phyloP scores from a whole-genome alignment of 2,329 filamentous ascomycete genomes.

The Hypoxylon sp. region DNA sequence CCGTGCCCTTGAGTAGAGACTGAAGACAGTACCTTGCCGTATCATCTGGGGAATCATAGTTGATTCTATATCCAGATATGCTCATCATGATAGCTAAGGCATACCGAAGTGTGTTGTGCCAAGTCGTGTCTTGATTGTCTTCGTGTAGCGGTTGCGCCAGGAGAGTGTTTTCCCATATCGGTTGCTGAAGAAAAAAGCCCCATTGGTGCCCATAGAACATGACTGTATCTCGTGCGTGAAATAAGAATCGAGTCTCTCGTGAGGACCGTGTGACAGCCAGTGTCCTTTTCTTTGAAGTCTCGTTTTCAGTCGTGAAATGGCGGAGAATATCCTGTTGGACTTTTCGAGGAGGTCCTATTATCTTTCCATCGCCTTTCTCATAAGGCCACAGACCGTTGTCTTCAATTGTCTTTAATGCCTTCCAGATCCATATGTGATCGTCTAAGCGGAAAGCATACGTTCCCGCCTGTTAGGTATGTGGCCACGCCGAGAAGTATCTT shows the following conservation, averaged over 20 bases:
- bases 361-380: background rate
- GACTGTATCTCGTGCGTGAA: constrained; percentile 32
- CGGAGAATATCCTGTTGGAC: constrained; percentile 19
- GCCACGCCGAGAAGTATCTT: background rate
- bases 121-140: background rate
- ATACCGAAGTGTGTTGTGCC: background rate
- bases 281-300: constrained; percentile 22
- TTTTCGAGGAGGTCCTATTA: background rate
- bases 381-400: background rate
- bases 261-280: constrained; percentile 30
- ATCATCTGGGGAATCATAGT: background rate
- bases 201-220: constrained; percentile 20
- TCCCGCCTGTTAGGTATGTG: background rate
- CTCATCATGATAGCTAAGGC: background rate
- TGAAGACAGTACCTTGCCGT: background rate
- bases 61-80: background rate
- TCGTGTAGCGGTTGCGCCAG: background rate
- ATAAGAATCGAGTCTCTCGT: constrained; percentile 27
- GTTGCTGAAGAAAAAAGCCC: background rate
- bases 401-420: background rate
- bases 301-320: constrained; percentile 18
- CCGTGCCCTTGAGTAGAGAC: background rate
- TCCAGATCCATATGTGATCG: background rate
- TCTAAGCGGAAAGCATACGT: background rate
- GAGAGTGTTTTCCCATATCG: background rate